A percentile compares a stretch with the other conserved stretches of the same genome.
phyloP scores from a whole-genome alignment of 2,329 filamentous ascomycete species.

The Diaporthe sp. region DNA sequence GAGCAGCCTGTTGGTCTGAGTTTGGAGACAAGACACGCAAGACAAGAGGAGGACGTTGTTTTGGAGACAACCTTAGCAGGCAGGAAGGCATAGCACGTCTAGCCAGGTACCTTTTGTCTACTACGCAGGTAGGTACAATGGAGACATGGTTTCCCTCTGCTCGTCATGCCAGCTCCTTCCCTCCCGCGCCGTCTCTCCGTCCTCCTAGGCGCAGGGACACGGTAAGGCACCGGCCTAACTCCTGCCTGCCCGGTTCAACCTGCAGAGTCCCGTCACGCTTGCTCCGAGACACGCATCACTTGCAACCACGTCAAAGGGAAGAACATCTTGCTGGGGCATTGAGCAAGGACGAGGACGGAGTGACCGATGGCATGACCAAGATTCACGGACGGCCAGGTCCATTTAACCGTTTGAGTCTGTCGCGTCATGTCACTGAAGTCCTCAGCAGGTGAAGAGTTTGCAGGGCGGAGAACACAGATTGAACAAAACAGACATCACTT shows the following conservation, averaged over 20 bases:
- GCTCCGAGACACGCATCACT: conserved; percentile 3
- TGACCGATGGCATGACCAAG: background rate
- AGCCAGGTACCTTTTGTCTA: background rate
- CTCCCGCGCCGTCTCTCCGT: background rate
- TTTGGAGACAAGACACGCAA: background rate
- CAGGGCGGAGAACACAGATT: too few relatives aligned
- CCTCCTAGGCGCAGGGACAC: background rate
- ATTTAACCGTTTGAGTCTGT: background rate
- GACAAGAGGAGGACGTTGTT: background rate
- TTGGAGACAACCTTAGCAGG: background rate
- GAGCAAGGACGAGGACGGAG: background rate
- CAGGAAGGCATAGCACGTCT: background rate
- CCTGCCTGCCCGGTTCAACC: background rate
- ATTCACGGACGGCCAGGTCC: background rate
- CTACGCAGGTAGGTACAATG: background rate
- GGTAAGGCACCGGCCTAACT: background rate
- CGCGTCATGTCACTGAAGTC: background rate
- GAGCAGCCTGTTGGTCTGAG: background rate
- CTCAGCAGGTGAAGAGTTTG: background rate
- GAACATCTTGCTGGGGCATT: background rate
- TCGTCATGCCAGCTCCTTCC: background rate
- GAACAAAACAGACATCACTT: background rate
- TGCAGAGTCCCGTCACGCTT: background rate
- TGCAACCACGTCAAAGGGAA: background rate
- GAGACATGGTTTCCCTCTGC: background rate